Conservation (phyloP, 225 moss, liverwort and hornwort species). For the Antitrichia curtipendula region DNA sequence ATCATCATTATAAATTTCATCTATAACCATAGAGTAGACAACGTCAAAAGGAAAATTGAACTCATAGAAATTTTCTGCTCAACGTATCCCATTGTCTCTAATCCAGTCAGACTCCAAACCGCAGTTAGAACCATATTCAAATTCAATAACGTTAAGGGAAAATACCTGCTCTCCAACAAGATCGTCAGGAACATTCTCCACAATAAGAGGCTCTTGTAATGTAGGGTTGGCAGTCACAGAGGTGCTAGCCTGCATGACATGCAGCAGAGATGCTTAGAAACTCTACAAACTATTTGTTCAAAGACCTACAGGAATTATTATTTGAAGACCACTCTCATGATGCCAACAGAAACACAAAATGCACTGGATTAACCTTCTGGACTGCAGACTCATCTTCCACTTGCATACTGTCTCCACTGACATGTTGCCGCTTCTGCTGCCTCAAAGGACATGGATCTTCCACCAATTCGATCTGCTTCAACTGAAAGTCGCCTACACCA, state of each 20-base stretch:
- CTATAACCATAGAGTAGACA: neutral
- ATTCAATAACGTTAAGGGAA: neutral
- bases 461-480: conserved; percentile 59
- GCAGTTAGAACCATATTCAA: neutral
- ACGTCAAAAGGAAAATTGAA: neutral
- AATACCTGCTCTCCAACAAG: conserved; percentile 89
- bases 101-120: neutral
- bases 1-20: neutral
- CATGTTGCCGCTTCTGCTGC: conserved; percentile 25
- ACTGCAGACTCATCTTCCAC: conserved; percentile 13
- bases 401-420: conserved; percentile 22
- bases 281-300: neutral
- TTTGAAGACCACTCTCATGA: neutral
- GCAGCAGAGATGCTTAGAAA: conserved; percentile 2
- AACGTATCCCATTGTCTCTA: neutral
- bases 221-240: conserved; percentile 23
- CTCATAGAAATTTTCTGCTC: neutral
- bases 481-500: conserved; percentile 89
- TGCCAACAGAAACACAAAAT: neutral
- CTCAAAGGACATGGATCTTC: conserved; percentile 70
- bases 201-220: conserved; percentile 57
- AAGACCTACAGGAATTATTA: neutral
- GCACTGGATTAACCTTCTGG: conserved; percentile 11
- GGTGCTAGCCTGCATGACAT: conserved; percentile 14
- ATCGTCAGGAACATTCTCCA: conserved; percentile 70